Percentiles rank a stretch among this genome's conserved stretches.
Evolutionary conservation across 305 asterid species (phyloP).

Genomic region (Solanum hybrid): DNA sequence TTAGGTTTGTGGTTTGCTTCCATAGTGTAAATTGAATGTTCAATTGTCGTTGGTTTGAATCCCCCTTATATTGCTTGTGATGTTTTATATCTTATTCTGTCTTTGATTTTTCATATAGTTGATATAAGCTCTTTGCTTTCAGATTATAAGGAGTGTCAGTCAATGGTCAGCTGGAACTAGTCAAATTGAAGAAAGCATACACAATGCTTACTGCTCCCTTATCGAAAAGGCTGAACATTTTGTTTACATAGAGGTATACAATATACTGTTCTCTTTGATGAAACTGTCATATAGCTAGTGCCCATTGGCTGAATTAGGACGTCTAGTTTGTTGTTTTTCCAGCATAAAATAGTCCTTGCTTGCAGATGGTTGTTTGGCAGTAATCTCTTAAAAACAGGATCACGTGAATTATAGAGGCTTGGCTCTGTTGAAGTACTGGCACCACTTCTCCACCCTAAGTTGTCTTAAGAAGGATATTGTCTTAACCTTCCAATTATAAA

Average conservation of each 20-base stretch:
- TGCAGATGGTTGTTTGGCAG: neutral
- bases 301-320: neutral
- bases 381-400: neutral
- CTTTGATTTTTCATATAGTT: neutral
- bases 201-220: slow-evolving; percentile 82
- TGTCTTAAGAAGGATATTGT: neutral
- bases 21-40: neutral
- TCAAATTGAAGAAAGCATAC: slow-evolving; percentile 92
- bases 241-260: slow-evolving; percentile 80
- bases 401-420: neutral
- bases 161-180: slow-evolving; percentile 99
- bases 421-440: neutral
- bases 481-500: neutral
- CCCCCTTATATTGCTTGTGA: neutral
- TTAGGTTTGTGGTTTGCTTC: neutral
- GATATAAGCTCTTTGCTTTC: slow-evolving; percentile 11
- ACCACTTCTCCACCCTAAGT: slow-evolving; percentile 3
- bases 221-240: slow-evolving; percentile 90
- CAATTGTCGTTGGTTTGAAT: neutral
- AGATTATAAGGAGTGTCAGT: slow-evolving; percentile 91
- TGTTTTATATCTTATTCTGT: neutral
- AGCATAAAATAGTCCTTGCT: neutral
- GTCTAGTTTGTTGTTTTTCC: neutral
- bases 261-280: neutral
- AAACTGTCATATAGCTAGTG: neutral